phyloP scores from a whole-genome alignment of 176 grass and related monocot genomes.

The Poa pratensis region DNA sequence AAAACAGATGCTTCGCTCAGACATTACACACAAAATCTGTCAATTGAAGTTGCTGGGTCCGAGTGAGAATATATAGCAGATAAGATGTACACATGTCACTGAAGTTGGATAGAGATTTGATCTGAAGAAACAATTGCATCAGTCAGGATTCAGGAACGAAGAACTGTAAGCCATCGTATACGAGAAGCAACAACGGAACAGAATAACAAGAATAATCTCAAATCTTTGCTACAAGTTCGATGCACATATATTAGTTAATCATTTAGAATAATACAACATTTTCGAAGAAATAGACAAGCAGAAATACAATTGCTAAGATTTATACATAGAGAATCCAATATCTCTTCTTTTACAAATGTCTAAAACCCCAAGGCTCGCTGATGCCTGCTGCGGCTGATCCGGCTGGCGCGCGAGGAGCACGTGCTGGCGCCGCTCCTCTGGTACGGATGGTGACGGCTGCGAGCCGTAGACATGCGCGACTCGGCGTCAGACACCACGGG shows the following conservation, averaged over 20 bases:
- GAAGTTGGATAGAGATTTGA: neutral
- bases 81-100: too few species aligned
- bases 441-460: conserved; percentile 22
- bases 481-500: neutral
- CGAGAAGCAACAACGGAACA: neutral
- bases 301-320: neutral
- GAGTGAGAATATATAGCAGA: neutral
- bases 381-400: neutral
- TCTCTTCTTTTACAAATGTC: neutral
- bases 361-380: neutral
- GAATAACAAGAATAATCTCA: neutral
- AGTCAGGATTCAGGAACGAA: neutral
- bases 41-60: neutral
- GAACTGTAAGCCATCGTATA: neutral
- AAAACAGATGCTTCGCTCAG: neutral
- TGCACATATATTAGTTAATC: neutral
- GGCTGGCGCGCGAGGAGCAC: neutral
- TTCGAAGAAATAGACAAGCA: neutral
- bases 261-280: neutral
- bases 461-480: neutral
- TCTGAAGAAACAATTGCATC: neutral
- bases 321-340: neutral
- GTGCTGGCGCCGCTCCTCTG: conserved; percentile 4
- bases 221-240: neutral
- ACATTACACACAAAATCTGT: neutral